Percentiles rank a stretch among this genome's conserved stretches.
These are phyloP conservation scores for Russula sp. DNA, from an alignment of 768 basidiomycete species.

Conservation along the genomic window DNA sequence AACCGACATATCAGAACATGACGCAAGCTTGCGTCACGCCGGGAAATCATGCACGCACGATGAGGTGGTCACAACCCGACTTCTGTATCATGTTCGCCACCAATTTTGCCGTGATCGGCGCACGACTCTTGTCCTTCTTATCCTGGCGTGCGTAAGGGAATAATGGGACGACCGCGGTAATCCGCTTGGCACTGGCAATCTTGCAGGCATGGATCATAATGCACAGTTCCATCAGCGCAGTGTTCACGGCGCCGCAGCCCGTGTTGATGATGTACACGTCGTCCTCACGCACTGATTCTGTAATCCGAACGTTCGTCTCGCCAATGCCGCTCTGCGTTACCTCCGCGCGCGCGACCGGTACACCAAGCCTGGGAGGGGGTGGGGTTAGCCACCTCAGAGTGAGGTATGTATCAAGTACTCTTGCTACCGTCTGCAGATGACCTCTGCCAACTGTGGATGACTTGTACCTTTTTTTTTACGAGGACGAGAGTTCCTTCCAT, in stretches of 20 bases:
- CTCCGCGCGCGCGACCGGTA: slow-evolving; percentile 83
- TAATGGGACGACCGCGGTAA: slow-evolving; percentile 96
- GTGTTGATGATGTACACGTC: slow-evolving; percentile 99
- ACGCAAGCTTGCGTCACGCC: no score
- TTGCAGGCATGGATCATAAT: slow-evolving; percentile 99
- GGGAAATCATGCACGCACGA: slow-evolving; percentile 54
- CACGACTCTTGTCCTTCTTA: slow-evolving; percentile 98
- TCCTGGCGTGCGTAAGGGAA: slow-evolving; percentile 98
- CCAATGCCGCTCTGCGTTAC: slow-evolving; percentile 87
- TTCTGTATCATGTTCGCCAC: slow-evolving; percentile 97
- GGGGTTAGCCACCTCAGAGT: slow-evolving; percentile 6
- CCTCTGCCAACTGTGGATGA: slow-evolving; percentile 92
- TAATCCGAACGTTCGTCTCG: slow-evolving; percentile 88
- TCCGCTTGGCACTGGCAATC: slow-evolving; percentile 96
- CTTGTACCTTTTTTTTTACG: slow-evolving; percentile 83
- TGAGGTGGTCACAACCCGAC: slow-evolving; percentile 94
- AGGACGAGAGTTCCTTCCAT: slow-evolving; percentile 1
- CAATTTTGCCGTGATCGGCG: slow-evolving; percentile 96
- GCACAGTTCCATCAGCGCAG: slow-evolving; percentile 94
- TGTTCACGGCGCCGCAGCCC: slow-evolving; percentile 82
- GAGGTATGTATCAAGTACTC: slow-evolving; percentile 23
- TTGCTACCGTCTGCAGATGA: slow-evolving; percentile 82
- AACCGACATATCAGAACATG: neutral
- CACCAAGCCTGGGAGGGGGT: slow-evolving; percentile 64
- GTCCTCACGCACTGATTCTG: slow-evolving; percentile 94